Conservation (phyloP, 768 basidiomycete genomes). For the Daedaleopsis nitida region DNA sequence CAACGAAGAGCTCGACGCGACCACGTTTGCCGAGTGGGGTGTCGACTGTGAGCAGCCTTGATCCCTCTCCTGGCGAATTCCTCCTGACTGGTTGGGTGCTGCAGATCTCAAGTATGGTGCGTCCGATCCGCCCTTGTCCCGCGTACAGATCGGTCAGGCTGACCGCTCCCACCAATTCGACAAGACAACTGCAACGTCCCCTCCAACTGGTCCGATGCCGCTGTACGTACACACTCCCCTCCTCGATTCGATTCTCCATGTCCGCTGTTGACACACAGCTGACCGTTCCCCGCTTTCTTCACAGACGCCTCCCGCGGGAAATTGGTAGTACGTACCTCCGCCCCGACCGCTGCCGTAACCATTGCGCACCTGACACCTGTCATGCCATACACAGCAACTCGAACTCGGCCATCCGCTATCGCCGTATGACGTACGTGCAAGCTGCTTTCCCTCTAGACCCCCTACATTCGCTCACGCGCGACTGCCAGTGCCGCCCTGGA, state of each 20-base stretch:
- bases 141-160: not conserved
- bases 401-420: slow-evolving; percentile 58
- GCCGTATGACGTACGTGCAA: slow-evolving; percentile 54
- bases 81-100: not conserved
- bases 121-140: slow-evolving; percentile 7
- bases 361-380: not conserved
- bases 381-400: slow-evolving; percentile 42
- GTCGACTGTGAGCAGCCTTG: slow-evolving; percentile 43
- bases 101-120: slow-evolving; percentile 55
- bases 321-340: slow-evolving; percentile 49
- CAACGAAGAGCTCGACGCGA: slow-evolving; percentile 49
- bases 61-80: not conserved
- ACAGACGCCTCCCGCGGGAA: slow-evolving; percentile 38
- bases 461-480: not conserved
- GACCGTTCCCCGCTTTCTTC: not conserved
- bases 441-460: not conserved
- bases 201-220: slow-evolving; percentile 48
- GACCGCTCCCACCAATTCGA: not conserved
- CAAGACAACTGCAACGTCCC: slow-evolving; percentile 61
- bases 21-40: slow-evolving; percentile 55
- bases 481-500: slow-evolving; percentile 46
- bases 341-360: not conserved
- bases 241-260: not conserved
- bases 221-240: slow-evolving; percentile 28
- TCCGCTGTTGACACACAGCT: not conserved